Evolutionary conservation across 2,329 filamentous ascomycete genomes (phyloP), one percentile per base, ranked within the genome.

Genomic region (Cladophialophora chaetospira): DNA sequence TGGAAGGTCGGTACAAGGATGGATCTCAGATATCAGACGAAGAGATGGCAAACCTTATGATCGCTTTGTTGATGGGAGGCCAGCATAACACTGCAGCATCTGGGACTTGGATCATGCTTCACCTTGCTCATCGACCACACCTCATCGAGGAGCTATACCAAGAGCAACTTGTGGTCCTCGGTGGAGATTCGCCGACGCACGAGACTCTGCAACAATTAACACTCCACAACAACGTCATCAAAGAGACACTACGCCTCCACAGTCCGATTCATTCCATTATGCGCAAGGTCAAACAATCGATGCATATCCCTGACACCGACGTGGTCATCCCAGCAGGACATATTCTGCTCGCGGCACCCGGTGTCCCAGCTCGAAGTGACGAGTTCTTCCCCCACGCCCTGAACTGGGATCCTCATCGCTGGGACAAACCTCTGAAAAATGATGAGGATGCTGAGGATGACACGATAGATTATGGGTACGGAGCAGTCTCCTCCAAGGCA

Each of bases 221-320:
- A 46, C 83, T 97, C 17, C 89, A 96, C 78, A 81, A 87, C 66
- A 88, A 90, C 67, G 86, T 95, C 63, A 82, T 97, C 75, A 94
- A 93, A 77, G 92, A 97, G 76, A 96, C 92, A 2, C 86, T 97
- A 35, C 88, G 92, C 62, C 80, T 97, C 13, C 89, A 97, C 72
- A 88, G 91, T 1, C 92, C 92, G 1, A 97, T 97, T 68, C 92
- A 97, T 81, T 94, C 89, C 48, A 96, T 97, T 69, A 84, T 97
- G 81, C 90, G 92, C 67, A 88, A 89, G 66, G 93, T 96, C 72
- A 96, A 93, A 78, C 84, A 85, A 64, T 91, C 92, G 57, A 90
- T 97, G 83, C 82, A 85, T 9, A 83, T 96, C 23, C 85, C 91
- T 26, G 58, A 58, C 17, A 55, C 58, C 23, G 51, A 76, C 73